Evolutionary conservation across 768 basidiomycete species (phyloP).

Genomic region (Sarcodon aspratus): DNA sequence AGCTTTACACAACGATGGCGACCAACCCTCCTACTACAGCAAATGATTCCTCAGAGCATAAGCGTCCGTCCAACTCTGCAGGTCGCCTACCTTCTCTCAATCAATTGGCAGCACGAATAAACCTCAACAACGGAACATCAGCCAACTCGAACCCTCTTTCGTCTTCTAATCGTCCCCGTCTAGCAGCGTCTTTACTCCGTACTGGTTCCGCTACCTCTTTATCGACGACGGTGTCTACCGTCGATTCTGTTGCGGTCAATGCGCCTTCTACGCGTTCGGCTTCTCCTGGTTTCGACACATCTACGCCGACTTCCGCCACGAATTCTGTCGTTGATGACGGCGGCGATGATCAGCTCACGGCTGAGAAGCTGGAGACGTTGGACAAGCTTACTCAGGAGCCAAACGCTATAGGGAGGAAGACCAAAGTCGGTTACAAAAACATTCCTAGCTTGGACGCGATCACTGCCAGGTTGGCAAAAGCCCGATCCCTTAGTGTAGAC

Average conservation of each 20-base stretch:
- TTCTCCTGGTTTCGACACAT: slow-evolving; percentile 43
- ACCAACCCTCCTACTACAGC: no score
- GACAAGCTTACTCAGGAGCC: slow-evolving; percentile 10
- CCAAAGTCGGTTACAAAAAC: slow-evolving; percentile 67
- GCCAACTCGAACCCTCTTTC: slow-evolving; percentile 14
- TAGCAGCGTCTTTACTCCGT: slow-evolving; percentile 63
- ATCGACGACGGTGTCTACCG: slow-evolving; percentile 24
- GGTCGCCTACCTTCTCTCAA: slow-evolving; percentile 61
- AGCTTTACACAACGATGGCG: no score
- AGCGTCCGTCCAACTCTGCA: not conserved
- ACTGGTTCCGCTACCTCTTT: slow-evolving; percentile 44
- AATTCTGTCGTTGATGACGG: slow-evolving; percentile 28
- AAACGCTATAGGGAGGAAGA: slow-evolving; percentile 4
- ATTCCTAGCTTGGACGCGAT: slow-evolving; percentile 81
- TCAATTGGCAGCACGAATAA: slow-evolving; percentile 74
- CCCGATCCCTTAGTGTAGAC: slow-evolving; percentile 45
- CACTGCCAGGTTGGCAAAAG: slow-evolving; percentile 66
- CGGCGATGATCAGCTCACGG: slow-evolving; percentile 46
- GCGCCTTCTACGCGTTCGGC: slow-evolving; percentile 53
- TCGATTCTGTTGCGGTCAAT: slow-evolving; percentile 60
- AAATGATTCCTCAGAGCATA: no score
- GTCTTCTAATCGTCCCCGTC: slow-evolving; percentile 47
- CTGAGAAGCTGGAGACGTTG: slow-evolving; percentile 54
- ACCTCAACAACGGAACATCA: slow-evolving; percentile 20
- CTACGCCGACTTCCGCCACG: slow-evolving; percentile 34